phyloP scores from a whole-genome alignment of 768 basidiomycete species.

The Trametes villosa region DNA sequence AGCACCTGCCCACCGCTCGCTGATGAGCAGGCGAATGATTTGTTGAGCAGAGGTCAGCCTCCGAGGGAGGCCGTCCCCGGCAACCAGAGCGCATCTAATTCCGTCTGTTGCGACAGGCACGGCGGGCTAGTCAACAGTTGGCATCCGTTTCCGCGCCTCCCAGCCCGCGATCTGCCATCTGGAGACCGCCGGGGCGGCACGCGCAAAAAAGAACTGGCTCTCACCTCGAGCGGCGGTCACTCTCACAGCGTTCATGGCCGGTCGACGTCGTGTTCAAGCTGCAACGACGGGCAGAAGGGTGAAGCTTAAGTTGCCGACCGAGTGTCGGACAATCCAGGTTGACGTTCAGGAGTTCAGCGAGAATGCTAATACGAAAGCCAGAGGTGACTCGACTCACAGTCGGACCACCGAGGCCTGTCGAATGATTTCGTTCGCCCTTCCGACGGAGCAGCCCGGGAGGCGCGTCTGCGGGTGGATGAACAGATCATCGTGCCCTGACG shows the following conservation, averaged over 20 bases:
- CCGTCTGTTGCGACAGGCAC: conserved; percentile 16
- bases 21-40: conserved; percentile 17
- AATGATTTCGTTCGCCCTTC: conserved; percentile 12
- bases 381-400: conserved; percentile 10
- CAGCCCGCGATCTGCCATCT: background rate
- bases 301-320: background rate
- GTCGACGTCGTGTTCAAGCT: too few species aligned
- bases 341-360: background rate
- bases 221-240: conserved; percentile 16
- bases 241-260: conserved; percentile 19
- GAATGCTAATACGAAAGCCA: background rate
- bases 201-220: background rate
- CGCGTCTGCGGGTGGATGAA: background rate
- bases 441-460: conserved; percentile 4
- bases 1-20: conserved; percentile 12
- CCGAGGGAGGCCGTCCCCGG: conserved; percentile 8
- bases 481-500: background rate
- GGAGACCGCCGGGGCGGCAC: conserved; percentile 17
- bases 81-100: conserved; percentile 3
- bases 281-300: background rate
- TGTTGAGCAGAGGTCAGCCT: conserved; percentile 6
- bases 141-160: background rate
- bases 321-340: background rate
- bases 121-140: conserved; percentile 2
- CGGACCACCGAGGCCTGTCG: conserved; percentile 6